Conservation (phyloP, 805 yeast species). For the Sugiyamaella qingdaonensis region DNA sequence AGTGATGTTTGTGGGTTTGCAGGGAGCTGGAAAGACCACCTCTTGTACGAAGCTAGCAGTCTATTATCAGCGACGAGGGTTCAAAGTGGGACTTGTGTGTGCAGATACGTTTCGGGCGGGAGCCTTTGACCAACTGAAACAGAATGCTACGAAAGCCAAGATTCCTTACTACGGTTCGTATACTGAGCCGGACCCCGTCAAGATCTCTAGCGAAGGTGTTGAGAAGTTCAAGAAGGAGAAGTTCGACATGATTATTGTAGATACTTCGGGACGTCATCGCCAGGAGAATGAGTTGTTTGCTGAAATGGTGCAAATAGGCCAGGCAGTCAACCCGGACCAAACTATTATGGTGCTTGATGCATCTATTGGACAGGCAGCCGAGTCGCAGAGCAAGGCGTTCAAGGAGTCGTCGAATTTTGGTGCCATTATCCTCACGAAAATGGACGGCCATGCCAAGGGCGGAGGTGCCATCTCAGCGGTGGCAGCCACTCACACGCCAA, state of each 20-base stretch:
- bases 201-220: slow-evolving; percentile 88
- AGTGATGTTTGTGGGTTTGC: slow-evolving; percentile 96
- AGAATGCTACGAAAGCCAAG: slow-evolving; percentile 91
- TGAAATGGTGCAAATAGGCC: slow-evolving; percentile 91
- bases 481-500: slow-evolving; percentile 94
- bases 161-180: slow-evolving; percentile 95
- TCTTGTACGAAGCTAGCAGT: slow-evolving; percentile 96
- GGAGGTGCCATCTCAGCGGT: slow-evolving; percentile 99
- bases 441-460: slow-evolving; percentile 99
- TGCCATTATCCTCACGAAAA: slow-evolving; percentile 87
- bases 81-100: slow-evolving; percentile 93
- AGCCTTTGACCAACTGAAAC: slow-evolving; percentile 97
- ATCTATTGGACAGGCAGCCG: slow-evolving; percentile 97
- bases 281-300: slow-evolving; percentile 88
- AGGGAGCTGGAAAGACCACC: slow-evolving; percentile 98
- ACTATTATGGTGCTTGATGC: slow-evolving; percentile 98
- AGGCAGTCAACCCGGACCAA: slow-evolving; percentile 86
- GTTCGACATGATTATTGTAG: slow-evolving; percentile 91
- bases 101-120: slow-evolving; percentile 99
- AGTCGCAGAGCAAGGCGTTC: slow-evolving; percentile 88
- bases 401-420: slow-evolving; percentile 92
- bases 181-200: slow-evolving; percentile 92
- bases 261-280: slow-evolving; percentile 96
- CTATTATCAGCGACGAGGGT: slow-evolving; percentile 88
- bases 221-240: slow-evolving; percentile 84